Evolutionary conservation across 495 filamentous ascomycete species (phyloP).

Genomic region (Neurospora tetraspora): DNA sequence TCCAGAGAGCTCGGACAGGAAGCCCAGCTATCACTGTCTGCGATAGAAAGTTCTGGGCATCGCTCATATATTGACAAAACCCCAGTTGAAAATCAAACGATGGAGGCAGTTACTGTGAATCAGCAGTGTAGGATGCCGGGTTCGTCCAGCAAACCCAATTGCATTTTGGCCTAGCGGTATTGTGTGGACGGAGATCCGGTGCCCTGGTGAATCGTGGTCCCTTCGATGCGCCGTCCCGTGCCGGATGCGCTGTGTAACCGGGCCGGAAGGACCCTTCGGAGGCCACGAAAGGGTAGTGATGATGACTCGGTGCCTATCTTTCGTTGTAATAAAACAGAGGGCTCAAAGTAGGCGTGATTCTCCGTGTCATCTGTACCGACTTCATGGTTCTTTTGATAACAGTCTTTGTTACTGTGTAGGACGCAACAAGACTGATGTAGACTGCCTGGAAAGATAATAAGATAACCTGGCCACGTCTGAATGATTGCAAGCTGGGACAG

Average conservation of each 20-base stretch:
- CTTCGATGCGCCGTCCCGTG: background rate
- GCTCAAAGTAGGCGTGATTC: background rate
- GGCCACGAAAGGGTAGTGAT: background rate
- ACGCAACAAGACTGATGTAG: background rate
- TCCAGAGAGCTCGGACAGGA: background rate
- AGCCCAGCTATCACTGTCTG: background rate
- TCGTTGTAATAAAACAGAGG: background rate
- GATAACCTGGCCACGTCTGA: background rate
- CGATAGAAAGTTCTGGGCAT: background rate
- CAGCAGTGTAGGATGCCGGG: background rate
- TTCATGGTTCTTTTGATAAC: background rate
- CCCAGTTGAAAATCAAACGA: background rate
- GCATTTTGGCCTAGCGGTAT: background rate
- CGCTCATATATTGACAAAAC: background rate
- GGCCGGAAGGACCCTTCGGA: background rate
- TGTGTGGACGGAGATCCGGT: background rate
- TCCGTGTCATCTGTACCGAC: background rate
- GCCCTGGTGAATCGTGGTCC: background rate
- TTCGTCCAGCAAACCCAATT: background rate
- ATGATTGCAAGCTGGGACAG: background rate
- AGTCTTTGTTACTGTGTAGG: background rate
- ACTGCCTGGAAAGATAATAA: background rate
- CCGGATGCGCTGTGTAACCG: background rate
- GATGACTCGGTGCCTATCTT: background rate
- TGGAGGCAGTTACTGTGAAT: background rate